A percentile compares a stretch with the other conserved stretches of the same genome.
Evolutionary conservation across 2,329 filamentous ascomycete species (phyloP).

Genomic region (Celoporthe dispersa): DNA sequence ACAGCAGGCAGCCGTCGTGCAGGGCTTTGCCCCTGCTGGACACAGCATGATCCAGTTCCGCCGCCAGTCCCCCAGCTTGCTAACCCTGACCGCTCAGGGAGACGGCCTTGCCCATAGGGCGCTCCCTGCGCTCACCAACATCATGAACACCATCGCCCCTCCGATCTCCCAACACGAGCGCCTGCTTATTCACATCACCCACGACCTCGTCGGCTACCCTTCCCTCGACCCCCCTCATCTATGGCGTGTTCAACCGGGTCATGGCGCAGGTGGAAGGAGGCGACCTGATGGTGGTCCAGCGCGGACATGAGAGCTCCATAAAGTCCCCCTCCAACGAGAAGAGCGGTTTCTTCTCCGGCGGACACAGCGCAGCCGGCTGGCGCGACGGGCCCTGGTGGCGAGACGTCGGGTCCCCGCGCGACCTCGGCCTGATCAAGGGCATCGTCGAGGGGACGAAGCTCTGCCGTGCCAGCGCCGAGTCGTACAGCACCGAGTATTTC

Average conservation of each 20-base stretch:
- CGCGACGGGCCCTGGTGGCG: slow-evolving; percentile 97
- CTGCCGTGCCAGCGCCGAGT: slow-evolving; percentile 84
- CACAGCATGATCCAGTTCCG: neutral
- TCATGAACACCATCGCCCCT: slow-evolving; percentile 92
- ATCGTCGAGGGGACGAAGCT: slow-evolving; percentile 88
- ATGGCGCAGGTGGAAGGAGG: slow-evolving; percentile 99
- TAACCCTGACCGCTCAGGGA: slow-evolving; percentile 55
- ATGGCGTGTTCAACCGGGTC: slow-evolving; percentile 88
- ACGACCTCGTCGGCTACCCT: slow-evolving; percentile 93
- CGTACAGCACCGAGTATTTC: slow-evolving; percentile 86
- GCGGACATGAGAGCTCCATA: slow-evolving; percentile 81
- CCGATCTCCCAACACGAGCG: slow-evolving; percentile 97
- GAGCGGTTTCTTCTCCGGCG: slow-evolving; percentile 51
- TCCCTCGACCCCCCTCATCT: slow-evolving; percentile 91
- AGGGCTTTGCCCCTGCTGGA: neutral
- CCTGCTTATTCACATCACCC: slow-evolving; percentile 94
- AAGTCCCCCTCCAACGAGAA: slow-evolving; percentile 49
- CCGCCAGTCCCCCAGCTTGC: neutral
- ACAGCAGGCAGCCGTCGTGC: neutral
- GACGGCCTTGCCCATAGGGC: slow-evolving; percentile 86
- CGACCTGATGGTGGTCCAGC: slow-evolving; percentile 91
- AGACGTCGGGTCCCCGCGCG: slow-evolving; percentile 68
- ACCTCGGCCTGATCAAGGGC: slow-evolving; percentile 79
- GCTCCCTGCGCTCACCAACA: slow-evolving; percentile 90
- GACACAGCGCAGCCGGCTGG: slow-evolving; percentile 71